Conservation (phyloP, 2,329 filamentous ascomycete genomes). For the Trichoderma endophyticum region DNA sequence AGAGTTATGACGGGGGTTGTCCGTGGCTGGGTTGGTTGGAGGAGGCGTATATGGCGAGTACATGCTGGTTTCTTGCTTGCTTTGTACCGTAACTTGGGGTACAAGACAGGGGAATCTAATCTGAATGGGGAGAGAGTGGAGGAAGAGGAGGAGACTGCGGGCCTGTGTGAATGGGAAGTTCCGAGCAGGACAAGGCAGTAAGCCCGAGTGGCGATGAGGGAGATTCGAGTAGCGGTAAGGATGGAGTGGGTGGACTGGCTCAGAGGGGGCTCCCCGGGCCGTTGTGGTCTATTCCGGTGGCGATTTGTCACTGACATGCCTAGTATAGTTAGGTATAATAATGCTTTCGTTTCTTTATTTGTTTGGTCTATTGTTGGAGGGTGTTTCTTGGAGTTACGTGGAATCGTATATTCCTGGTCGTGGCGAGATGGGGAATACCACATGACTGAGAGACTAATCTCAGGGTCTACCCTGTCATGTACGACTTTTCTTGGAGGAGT, state of each 20-base stretch:
- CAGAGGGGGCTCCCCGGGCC: background rate
- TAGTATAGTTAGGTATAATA: background rate
- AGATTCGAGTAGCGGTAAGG: background rate
- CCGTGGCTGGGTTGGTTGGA: background rate
- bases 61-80: background rate
- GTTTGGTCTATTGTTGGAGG: background rate
- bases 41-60: background rate
- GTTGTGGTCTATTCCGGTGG: background rate
- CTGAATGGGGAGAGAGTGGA: background rate
- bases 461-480: background rate
- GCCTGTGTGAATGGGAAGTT: background rate
- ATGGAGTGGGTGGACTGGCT: background rate
- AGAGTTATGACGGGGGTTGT: background rate
- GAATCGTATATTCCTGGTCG: background rate
- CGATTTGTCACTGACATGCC: background rate
- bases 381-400: background rate
- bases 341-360: background rate
- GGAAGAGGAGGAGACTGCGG: background rate
- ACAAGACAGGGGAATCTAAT: background rate
- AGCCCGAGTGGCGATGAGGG: background rate
- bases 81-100: background rate
- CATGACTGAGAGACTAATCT: background rate
- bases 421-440: background rate
- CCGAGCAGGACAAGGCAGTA: background rate
- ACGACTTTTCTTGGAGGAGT: background rate